Evolutionary conservation across 176 grass and related monocot genomes (phyloP), one percentile per base, ranked within the genome.

Genomic region (Avena atlantica): DNA sequence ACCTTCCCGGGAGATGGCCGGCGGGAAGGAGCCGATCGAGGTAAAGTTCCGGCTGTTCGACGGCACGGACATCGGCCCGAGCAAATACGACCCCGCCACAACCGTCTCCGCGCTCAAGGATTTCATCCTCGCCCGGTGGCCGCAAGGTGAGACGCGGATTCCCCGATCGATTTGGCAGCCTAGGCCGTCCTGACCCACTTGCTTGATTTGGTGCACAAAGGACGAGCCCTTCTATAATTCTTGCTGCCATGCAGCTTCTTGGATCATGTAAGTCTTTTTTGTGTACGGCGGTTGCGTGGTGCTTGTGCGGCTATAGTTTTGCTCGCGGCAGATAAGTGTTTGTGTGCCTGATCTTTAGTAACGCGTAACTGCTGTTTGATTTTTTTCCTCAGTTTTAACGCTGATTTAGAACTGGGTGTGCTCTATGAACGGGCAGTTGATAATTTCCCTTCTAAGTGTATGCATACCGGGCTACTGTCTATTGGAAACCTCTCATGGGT

Each of bases 21-120:
- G 81, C 77, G 86, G 84, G 73, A 91, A 92, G 84, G 90, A 97
- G 85, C 83, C 86, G 87, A 91, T 92, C 73, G 95, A 97, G 76
- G 88, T 97, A 74, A 94, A 87, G 83, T 97, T 97, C 80, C 91
- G 95, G 74, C 86, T 97, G 6, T 97, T 90, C 40, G 95, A 97
- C 36, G 95, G 95, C 70, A 90, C 92, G 63, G 95, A 94, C 74
- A 97, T 97, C 78, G 95, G 92, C 20, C 95, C 95, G 63, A 94
- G 83, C 85, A 97, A 97, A 68, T 97, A 97, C 52, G 90, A 97
- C 83, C 89, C 92, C 23, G 83, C 92, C 6, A 94, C 92, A 21
- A 94, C 92, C 77, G 90, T 97, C 62, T 89, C 88, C 2, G 86
- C 92, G 78, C 95, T 97, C 88, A 97, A 97, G 89, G 95, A 97